Evolutionary conservation across 306 rosid genomes (phyloP).

Genomic region (Datisca glomerata): DNA sequence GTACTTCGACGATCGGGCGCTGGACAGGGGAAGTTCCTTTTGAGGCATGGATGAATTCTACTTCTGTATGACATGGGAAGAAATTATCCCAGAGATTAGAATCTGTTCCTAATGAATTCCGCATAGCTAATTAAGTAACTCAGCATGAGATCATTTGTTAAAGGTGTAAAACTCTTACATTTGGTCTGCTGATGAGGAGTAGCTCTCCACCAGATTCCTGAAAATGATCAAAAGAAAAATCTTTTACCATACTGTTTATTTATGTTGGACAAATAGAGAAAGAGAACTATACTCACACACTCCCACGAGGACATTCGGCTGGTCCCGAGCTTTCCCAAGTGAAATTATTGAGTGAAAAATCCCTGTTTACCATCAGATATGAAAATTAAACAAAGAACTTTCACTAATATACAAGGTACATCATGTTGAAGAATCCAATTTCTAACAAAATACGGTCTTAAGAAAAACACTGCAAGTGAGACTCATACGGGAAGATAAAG

Average conservation of each 20-base stretch:
- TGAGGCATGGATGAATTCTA: constrained; percentile 44
- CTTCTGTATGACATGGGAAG: constrained; percentile 26
- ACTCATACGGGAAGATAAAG: constrained; percentile 4
- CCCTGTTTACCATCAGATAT: constrained; percentile 30
- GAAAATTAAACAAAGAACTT: not conserved
- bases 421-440: no score
- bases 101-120: not conserved
- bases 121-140: constrained; percentile 3
- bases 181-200: constrained; percentile 41
- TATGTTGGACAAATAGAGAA: not conserved
- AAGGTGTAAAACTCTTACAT: constrained; percentile 34
- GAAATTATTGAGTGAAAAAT: constrained; percentile 71
- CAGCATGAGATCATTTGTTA: not conserved
- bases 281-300: constrained; percentile 42
- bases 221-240: constrained; percentile 20
- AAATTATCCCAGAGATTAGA: not conserved
- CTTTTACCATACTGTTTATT: not conserved
- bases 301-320: constrained; percentile 59
- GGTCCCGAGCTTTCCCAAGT: constrained; percentile 63
- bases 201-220: constrained; percentile 85
- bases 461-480: no score
- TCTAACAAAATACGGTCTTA: no score
- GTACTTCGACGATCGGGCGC: constrained; percentile 26
- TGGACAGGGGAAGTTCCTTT: constrained; percentile 62
- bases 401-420: no score